Percentiles rank a stretch among this genome's conserved stretches.
Evolutionary conservation across 768 basidiomycete genomes (phyloP).

Genomic region (Phaeotremella skinneri): DNA sequence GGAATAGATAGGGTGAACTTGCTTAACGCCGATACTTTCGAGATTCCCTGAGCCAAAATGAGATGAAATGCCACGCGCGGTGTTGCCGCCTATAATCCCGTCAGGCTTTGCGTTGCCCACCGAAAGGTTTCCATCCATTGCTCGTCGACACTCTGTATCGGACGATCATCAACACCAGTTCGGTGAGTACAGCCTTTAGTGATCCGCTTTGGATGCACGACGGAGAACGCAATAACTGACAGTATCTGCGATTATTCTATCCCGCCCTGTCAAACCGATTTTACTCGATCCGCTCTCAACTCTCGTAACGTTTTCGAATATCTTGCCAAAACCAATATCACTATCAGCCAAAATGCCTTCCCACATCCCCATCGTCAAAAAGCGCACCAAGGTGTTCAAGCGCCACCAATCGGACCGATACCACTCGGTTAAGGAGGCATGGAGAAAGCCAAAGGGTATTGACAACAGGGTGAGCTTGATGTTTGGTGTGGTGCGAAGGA

Average conservation of each 20-base stretch:
- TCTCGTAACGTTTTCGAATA: not conserved
- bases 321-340: not conserved
- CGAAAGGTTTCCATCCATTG: not conserved
- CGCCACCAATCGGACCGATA: constrained; percentile 99
- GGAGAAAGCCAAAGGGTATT: constrained; percentile 99
- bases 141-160: not conserved
- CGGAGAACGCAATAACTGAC: too few species aligned
- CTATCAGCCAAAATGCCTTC: constrained; percentile 42
- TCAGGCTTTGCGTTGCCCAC: not conserved
- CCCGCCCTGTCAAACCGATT: too few species aligned
- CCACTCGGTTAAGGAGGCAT: constrained; percentile 93
- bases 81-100: not conserved
- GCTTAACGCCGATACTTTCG: constrained; percentile 2
- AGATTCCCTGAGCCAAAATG: not conserved
- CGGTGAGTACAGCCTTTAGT: not conserved
- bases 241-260: too few species aligned
- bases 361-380: constrained; percentile 76
- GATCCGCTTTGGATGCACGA: not conserved
- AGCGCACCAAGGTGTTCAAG: constrained; percentile 98
- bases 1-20: not conserved
- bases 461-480: constrained; percentile 90
- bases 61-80: not conserved
- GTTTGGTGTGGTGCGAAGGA: not conserved
- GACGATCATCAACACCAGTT: not conserved
- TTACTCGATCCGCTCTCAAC: not conserved